phyloP scores from a whole-genome alignment of 257 asterid species.

The Rauvolfia tetraphylla region DNA sequence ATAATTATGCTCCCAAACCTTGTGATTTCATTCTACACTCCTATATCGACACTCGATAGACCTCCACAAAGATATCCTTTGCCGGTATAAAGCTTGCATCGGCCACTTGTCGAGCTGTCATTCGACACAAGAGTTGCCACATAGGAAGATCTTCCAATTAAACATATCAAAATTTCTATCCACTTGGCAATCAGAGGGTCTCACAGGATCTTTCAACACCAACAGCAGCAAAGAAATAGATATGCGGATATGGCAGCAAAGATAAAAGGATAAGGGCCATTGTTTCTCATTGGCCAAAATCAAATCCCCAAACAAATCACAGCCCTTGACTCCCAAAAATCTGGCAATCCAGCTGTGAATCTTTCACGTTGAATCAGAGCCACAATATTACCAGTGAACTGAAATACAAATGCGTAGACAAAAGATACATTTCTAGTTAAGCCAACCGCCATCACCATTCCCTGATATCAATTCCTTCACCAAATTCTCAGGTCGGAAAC shows the following conservation, averaged over 20 bases:
- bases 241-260: conserved; percentile 46
- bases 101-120: conserved; percentile 25
- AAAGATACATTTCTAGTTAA: conserved; percentile 20
- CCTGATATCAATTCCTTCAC: conserved; percentile 3
- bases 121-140: conserved; percentile 30
- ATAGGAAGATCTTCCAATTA: conserved; percentile 16
- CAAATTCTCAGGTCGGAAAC: background rate
- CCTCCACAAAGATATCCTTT: conserved; percentile 6
- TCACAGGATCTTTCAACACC: conserved; percentile 40
- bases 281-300: conserved; percentile 52
- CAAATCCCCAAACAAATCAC: conserved; percentile 34
- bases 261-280: conserved; percentile 63
- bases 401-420: conserved; percentile 38
- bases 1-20: no score
- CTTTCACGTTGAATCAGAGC: conserved; percentile 38
- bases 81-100: background rate
- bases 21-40: no score
- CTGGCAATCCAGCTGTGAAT: conserved; percentile 32
- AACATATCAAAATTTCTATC: conserved; percentile 17
- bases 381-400: conserved; percentile 35
- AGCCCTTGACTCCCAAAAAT: conserved; percentile 51
- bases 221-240: conserved; percentile 51
- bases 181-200: conserved; percentile 20
- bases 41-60: no score
- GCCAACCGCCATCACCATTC: conserved; percentile 9